Evolutionary conservation across 495 filamentous ascomycete species (phyloP), one percentile per base, ranked within the genome.

Genomic region (Penicillium taxi): DNA sequence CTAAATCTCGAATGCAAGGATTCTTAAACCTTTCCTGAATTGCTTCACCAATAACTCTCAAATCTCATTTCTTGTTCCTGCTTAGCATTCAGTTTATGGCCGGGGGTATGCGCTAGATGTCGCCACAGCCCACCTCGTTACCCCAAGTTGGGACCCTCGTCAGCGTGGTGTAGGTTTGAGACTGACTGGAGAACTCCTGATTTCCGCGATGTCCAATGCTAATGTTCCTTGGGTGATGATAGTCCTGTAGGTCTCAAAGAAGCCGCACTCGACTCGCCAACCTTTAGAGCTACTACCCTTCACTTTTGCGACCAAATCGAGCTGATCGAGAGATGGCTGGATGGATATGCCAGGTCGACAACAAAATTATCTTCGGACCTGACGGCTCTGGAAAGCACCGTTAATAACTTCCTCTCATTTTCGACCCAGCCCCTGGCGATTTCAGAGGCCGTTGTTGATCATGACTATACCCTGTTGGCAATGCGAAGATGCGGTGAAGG

Each of bases 241-340:
- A 84, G 80, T 35, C 90, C 91, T n/a, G 93, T 96, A 19, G 75
- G 77, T 30, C 73, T 95, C 39, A 88, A 85, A 69, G 91, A 98
- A 74, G 91, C 91, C 31, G 84, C 88, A 19, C 81, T 96, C 62
- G 91, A 98, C 62, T 91, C 86, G 2, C 91, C 91, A 15, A 93
- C 89, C 24, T 98, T 96, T 61, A 82, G 91, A 42, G 84, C 88
- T 21, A 84, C 86, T 9, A 78, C 88, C 38, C 63, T 82, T 25
- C 88, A 96, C 66, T 95, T 94, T 65, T 70, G 78, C 21, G 91
- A 96, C 44, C 88, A 96, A 67, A 75, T 94, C 55, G 91, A 96
- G 37, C 72, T 75, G 37, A 74, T 96, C 35, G 93, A 96, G 57
- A 80, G 75, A 72, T 96, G 91, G 91, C 80, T 96, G 16, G 89